Conservation (phyloP, 305 asterid species). For the Fraxinus sp. region DNA sequence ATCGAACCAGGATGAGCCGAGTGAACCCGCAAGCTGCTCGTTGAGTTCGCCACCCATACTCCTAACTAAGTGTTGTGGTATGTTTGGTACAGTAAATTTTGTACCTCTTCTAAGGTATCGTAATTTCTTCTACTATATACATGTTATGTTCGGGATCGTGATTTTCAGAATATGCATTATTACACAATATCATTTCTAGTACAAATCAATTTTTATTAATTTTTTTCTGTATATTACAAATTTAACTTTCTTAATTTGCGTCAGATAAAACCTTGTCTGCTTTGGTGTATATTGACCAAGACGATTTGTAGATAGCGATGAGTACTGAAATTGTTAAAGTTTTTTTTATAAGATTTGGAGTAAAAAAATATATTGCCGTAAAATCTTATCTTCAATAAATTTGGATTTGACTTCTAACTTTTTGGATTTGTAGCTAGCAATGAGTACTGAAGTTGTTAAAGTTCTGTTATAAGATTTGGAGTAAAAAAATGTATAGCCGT, state of each 20-base stretch:
- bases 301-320: neutral
- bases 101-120: too few species aligned
- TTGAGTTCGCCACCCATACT: neutral
- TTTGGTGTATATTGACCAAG: too few species aligned
- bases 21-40: neutral
- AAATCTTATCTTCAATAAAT: neutral
- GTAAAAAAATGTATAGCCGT: too few species aligned
- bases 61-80: neutral
- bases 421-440: too few species aligned
- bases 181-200: neutral
- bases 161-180: neutral
- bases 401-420: too few species aligned
- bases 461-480: too few species aligned
- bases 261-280: too few species aligned
- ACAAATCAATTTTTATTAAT: too few species aligned
- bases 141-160: neutral
- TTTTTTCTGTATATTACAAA: neutral
- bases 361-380: neutral
- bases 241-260: too few species aligned
- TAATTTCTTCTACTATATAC: neutral
- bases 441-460: too few species aligned
- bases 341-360: neutral
- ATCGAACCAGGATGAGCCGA: too few species aligned
- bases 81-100: neutral
- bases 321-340: neutral